Conservation (phyloP, 495 filamentous ascomycete species). For the Rostrohypoxylon terebratum region DNA sequence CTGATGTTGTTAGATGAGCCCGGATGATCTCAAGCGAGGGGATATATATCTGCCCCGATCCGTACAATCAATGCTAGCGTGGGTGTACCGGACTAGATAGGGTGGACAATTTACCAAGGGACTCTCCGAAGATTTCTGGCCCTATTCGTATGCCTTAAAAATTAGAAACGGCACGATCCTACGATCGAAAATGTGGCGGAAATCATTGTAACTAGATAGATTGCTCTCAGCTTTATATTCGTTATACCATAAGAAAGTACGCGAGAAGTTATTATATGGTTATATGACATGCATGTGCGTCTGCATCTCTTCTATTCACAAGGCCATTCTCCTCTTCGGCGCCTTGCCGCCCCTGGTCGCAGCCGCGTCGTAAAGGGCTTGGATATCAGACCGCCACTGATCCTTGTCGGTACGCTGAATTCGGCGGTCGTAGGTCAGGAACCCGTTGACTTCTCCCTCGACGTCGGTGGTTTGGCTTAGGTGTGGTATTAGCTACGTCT, state of each 20-base stretch:
- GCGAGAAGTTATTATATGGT: constrained; percentile 9
- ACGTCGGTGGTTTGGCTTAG: constrained; percentile 76
- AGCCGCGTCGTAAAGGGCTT: constrained; percentile 68
- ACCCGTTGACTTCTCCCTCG: constrained; percentile 78
- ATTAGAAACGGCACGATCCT: not conserved
- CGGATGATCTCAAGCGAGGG: too few relatives aligned
- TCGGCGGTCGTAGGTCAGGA: constrained; percentile 73
- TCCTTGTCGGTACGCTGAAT: constrained; percentile 64
- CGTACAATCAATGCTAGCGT: too few relatives aligned
- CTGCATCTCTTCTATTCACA: constrained; percentile 14
- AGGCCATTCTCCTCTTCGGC: constrained; percentile 20
- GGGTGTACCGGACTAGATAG: too few relatives aligned
- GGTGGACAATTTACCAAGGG: too few relatives aligned
- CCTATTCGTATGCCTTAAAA: not conserved
- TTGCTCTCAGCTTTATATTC: constrained; percentile 13
- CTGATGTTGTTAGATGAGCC: too few relatives aligned
- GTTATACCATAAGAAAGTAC: constrained; percentile 16
- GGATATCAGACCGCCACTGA: constrained; percentile 71
- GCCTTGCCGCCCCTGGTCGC: constrained; percentile 36
- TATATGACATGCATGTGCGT: constrained; percentile 9
- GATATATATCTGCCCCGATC: too few relatives aligned
- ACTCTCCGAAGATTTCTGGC: too few relatives aligned
- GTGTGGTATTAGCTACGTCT: constrained; percentile 15
- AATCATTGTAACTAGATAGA: not conserved
- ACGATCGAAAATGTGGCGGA: not conserved